These are phyloP conservation scores for Oenanthe javanica DNA, from an alignment of 140 eudicot species.

Conservation along the genomic window DNA sequence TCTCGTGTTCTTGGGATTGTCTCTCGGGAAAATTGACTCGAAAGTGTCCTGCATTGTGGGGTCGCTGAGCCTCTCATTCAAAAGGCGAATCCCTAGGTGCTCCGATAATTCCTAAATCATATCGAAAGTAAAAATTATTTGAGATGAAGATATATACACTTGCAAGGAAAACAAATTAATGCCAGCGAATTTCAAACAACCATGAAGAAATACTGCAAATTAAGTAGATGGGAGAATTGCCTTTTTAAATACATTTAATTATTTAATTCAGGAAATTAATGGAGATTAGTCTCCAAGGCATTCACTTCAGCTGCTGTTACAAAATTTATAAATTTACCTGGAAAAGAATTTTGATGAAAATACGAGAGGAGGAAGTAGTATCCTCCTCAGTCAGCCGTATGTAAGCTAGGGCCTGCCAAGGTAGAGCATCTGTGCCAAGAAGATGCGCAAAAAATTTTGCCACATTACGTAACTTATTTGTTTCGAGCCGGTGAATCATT, in stretches of 20 bases:
- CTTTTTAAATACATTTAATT: not conserved
- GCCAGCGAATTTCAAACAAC: not conserved
- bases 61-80: constrained; percentile 80
- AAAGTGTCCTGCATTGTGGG: constrained; percentile 83
- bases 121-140: not conserved
- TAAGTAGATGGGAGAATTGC: not conserved
- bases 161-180: not conserved
- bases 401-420: constrained; percentile 86
- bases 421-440: constrained; percentile 82
- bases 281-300: not conserved
- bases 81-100: constrained; percentile 78
- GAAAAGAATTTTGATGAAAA: constrained; percentile 87
- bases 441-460: constrained; percentile 88
- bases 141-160: not conserved
- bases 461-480: constrained; percentile 79
- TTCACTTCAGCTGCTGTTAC: not conserved
- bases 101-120: constrained; percentile 54
- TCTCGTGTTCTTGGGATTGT: constrained; percentile 81
- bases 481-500: constrained; percentile 89
- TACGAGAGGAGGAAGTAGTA: constrained; percentile 87
- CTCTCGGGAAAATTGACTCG: constrained; percentile 84
- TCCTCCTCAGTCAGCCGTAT: constrained; percentile 86
- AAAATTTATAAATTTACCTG: constrained; percentile 44
- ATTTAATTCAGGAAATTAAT: not conserved
- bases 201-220: not conserved